Conservation (phyloP, 176 grass and related monocot species). For the Oryza glaberrima region DNA sequence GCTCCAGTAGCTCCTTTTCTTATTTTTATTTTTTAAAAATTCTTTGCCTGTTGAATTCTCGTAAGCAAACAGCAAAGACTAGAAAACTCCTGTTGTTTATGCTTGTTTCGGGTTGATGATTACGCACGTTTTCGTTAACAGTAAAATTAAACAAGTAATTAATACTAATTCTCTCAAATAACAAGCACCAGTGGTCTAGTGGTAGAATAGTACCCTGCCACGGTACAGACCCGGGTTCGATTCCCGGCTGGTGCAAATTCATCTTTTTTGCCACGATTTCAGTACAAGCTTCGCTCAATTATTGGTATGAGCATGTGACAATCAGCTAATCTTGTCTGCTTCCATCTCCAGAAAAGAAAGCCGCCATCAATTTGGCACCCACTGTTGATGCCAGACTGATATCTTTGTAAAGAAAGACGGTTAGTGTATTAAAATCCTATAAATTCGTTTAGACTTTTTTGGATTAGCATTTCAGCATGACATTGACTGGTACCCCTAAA, state of each 20-base stretch:
- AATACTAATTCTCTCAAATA: not conserved
- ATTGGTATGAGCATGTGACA: not conserved
- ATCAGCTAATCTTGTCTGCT: too few species aligned
- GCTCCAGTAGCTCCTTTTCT: not conserved
- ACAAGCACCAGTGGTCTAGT: conserved; percentile 66
- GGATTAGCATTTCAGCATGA: too few species aligned
- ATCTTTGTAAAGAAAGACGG: too few species aligned
- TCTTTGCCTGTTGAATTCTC: not conserved
- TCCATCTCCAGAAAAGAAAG: not conserved
- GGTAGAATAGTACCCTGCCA: conserved; percentile 89
- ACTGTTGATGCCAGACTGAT: too few species aligned
- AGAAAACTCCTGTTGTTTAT: not conserved
- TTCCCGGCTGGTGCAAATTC: conserved; percentile 55
- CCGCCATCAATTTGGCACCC: not conserved
- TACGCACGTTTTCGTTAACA: not conserved
- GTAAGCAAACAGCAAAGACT: not conserved
- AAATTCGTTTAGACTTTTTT: too few species aligned
- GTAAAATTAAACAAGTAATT: not conserved
- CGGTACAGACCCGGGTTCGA: conserved; percentile 69
- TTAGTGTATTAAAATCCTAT: too few species aligned
- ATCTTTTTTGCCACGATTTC: not conserved
- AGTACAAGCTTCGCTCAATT: not conserved
- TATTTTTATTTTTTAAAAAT: too few species aligned
- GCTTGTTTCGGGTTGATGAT: not conserved
- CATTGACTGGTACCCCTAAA: too few species aligned